Evolutionary conservation across 2,329 filamentous ascomycete species (phyloP), one percentile per base, ranked within the genome.

Genomic region (Thermoascus crustaceus): DNA sequence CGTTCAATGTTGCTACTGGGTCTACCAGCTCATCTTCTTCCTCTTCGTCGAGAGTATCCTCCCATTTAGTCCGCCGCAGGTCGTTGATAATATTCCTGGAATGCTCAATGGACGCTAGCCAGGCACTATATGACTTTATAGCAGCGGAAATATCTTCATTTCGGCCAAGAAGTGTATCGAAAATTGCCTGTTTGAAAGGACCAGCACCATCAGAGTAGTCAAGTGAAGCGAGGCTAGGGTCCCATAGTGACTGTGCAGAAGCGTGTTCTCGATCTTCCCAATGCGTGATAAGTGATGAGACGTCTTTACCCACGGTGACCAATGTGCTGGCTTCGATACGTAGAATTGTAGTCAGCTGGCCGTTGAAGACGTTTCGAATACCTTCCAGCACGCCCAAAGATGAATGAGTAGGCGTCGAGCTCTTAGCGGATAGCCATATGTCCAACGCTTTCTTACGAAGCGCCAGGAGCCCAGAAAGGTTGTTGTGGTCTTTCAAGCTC

Each of bases 341-440:
- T 9, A 89, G 57, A 5, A 87, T 72, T 4, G 67, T 59, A 20
- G 77, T 67, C 41, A 91, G 69, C 34, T 80, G 79, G 20, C 68
- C 64, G 50, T 86, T 87, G 57, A 93, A 74, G 3, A 75, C 71
- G 22, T 73, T 68, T 18, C 85, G 75, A 29, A 94, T 64, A 7
- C 75, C 71, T 47, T 84, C 72, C 7, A 88, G 72, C 49, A 91
- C 74, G 30, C 77, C 69, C 4, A 74, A 72, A 2, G 80, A 73
- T 22, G 47, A 54, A 45, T 61, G 62, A 1, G 54, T 55, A 3
- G 54, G 52, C 2, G 55, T 88, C 72, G 51, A 88, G 70, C 22
- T 81, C 79, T 49, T 73, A 68, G 46, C 76, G 13, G 76, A 69
- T 37, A 93, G 79, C 82, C 86, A 91, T 7, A 82, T 73, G 47